A percentile compares a stretch with the other conserved stretches of the same genome.
phyloP scores from a whole-genome alignment of 108 stramenopile genomes.

The Aurantiochytrium sp. region DNA sequence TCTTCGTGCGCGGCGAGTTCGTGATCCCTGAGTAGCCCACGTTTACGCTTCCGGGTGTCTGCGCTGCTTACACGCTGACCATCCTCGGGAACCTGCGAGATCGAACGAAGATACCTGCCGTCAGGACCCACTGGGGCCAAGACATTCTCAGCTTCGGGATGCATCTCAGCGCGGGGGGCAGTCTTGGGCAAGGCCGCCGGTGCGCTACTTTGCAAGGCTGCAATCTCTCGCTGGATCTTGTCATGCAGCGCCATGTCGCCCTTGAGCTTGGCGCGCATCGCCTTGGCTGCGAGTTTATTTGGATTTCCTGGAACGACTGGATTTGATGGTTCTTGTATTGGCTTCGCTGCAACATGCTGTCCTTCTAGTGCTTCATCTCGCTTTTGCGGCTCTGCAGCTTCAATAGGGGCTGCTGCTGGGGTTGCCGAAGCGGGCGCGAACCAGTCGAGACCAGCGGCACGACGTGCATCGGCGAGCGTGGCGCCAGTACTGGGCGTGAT shows the following conservation, averaged over 20 bases:
- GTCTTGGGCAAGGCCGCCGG: neutral
- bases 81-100: neutral
- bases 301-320: neutral
- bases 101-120: neutral
- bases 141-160: neutral
- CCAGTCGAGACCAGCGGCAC: neutral
- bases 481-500: too few species aligned
- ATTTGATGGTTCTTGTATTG: too few species aligned
- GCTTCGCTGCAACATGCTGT: too few species aligned
- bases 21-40: neutral
- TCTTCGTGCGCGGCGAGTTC: neutral
- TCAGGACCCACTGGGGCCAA: neutral
- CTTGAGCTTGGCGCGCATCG: neutral
- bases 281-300: neutral
- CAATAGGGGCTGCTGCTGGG: neutral
- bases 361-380: too few species aligned
- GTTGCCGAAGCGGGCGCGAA: neutral
- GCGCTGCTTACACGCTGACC: neutral
- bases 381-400: neutral
- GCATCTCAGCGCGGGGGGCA: neutral
- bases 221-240: neutral
- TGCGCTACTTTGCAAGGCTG: neutral
- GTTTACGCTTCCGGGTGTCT: neutral
- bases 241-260: neutral
- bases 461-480: neutral